Conservation (phyloP, 148 eudicot species). For the Fagopyrum homotropicum region DNA sequence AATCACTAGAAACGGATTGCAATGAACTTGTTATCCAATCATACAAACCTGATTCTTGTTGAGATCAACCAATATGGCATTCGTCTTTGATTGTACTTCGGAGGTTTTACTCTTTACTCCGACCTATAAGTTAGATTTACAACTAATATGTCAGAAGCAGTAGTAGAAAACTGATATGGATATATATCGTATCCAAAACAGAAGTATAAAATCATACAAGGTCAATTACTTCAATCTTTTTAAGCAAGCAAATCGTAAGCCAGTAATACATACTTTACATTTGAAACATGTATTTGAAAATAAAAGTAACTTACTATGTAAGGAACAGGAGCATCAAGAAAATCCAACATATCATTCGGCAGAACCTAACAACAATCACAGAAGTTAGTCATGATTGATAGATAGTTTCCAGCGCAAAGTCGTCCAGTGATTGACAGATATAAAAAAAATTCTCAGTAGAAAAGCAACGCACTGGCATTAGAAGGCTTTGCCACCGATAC, state of each 20-base stretch:
- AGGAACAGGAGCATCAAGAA: conserved; percentile 97
- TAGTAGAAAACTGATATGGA: neutral
- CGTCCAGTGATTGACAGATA: neutral
- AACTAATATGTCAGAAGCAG: conserved; percentile 18
- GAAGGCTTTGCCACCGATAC: conserved; percentile 92
- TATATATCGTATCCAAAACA: neutral
- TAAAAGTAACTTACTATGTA: conserved; percentile 61
- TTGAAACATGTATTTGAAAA: conserved; percentile 6
- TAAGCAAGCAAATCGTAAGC: neutral
- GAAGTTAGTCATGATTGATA: neutral
- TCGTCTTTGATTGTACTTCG: conserved; percentile 79
- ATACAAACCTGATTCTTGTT: conserved; percentile 76
- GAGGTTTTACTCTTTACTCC: conserved; percentile 79
- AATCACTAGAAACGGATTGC: neutral
- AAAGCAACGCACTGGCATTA: conserved; percentile 70
- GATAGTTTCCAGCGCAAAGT: neutral
- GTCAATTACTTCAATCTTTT: neutral
- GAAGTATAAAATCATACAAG: neutral
- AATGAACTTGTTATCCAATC: neutral
- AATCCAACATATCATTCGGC: conserved; percentile 96
- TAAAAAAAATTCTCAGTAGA: neutral
- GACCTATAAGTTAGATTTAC: conserved; percentile 42
- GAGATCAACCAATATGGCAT: conserved; percentile 65
- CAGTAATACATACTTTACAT: neutral
- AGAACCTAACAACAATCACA: conserved; percentile 46